phyloP scores from a whole-genome alignment of 371 early-diverging fungal species.

The Actinomortierella wolfii region DNA sequence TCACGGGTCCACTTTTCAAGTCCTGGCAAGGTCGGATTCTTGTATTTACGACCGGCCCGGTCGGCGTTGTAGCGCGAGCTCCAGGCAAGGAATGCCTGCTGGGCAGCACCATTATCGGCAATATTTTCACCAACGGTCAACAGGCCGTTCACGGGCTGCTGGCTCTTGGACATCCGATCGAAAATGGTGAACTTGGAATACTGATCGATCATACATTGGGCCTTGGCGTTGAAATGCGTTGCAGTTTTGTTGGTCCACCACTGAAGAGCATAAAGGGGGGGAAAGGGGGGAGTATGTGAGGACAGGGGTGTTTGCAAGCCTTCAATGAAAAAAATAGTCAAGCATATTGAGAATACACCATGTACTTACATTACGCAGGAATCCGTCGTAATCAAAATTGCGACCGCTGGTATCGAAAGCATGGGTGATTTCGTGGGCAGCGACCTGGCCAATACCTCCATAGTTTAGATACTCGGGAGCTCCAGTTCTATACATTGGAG shows the following conservation, averaged over 20 bases:
- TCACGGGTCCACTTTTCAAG: slow-evolving; percentile 44
- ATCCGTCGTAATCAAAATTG: slow-evolving; percentile 55
- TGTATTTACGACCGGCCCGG: slow-evolving; percentile 25
- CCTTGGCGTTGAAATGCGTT: slow-evolving; percentile 52
- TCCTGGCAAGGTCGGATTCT: slow-evolving; percentile 55
- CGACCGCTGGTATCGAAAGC: slow-evolving; percentile 62
- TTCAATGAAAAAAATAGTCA: no score
- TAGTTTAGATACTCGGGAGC: slow-evolving; percentile 61
- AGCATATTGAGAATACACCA: no score
- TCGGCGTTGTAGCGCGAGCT: slow-evolving; percentile 48
- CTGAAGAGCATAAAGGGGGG: slow-evolving; percentile 14
- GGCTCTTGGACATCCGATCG: slow-evolving; percentile 28
- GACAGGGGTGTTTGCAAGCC: no score
- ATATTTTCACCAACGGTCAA: slow-evolving; percentile 73
- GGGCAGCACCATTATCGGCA: slow-evolving; percentile 70
- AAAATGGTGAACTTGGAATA: slow-evolving; percentile 62
- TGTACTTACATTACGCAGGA: slow-evolving; percentile 35
- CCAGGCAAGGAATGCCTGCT: slow-evolving; percentile 50
- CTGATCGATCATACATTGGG: slow-evolving; percentile 69
- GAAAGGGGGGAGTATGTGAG: neutral
- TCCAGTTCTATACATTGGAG: slow-evolving; percentile 53
- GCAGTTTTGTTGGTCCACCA: slow-evolving; percentile 73
- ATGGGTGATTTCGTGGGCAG: slow-evolving; percentile 32
- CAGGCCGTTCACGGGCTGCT: slow-evolving; percentile 57
- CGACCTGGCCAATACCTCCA: slow-evolving; percentile 64